Base-by-base conservation (phyloP, 2,329 filamentous ascomycete genomes). In the Ophiostoma novo-ulmi region DNA sequence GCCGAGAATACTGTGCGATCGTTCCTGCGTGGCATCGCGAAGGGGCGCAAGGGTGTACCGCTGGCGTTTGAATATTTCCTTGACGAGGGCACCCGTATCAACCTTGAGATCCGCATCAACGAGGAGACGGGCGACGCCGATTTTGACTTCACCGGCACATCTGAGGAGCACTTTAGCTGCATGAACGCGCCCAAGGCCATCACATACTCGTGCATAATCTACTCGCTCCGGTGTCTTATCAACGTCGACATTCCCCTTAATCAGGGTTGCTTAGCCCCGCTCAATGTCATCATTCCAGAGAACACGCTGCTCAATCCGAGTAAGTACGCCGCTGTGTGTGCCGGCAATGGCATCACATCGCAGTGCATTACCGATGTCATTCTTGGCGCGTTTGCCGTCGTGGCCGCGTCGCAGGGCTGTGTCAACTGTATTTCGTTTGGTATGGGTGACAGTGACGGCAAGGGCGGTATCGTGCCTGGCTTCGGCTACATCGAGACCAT, bases 331-430 rank as follows among this genome's bases (percentile, higher is more conserved):
- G 75, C 79, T 0, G 71, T 75, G 31, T 78, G 76, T 1, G 79
- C 75, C 89, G 92, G 0, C 73, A 79, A 74, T 68, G 39, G 39
- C 39, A 38, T 73, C 5, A 78, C 77, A 3, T 77, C 75, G 11
- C 78, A 80, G 72, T 75, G 78, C 11, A 76, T 80, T 1, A 76
- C 77, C 6, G 78, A 79, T 41, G 72, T 77, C 0, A 77, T 80
- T 26, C 73, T 80, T 8, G 73, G 75, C 1, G 77, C 76, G 5
- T 79, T 79, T 38, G 72, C 69, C 31, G 71, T 69, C 17, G 72
- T 72, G 10, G 75, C 74, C 0, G 78, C 78, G 1, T 74, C 71
- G 65, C 78, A 79, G 63, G 78, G 78, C 0, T 79, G 77, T 68
- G 75, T 76, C 5, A 80, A 76, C 72, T 77, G 75, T 38, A 75